phyloP scores from a whole-genome alignment of 2,329 filamentous ascomycete genomes.

The Xylaria sp. region DNA sequence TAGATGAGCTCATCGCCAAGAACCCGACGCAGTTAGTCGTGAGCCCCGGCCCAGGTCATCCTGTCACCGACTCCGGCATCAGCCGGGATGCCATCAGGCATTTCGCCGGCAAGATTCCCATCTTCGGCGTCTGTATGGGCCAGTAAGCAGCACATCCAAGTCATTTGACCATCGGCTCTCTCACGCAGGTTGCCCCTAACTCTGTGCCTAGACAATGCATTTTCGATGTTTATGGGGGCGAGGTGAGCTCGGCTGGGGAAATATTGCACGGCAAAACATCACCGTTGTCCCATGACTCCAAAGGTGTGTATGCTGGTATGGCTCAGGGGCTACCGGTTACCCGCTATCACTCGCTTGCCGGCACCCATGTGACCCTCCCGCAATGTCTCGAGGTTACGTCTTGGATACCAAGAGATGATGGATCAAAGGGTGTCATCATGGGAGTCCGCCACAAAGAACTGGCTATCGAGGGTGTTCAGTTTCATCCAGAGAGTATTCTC shows the following conservation, averaged over 20 bases:
- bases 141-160: slow-evolving; percentile 64
- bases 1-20: slow-evolving; percentile 81
- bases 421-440: slow-evolving; percentile 88
- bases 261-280: slow-evolving; percentile 98
- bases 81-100: slow-evolving; percentile 90
- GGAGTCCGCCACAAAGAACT: slow-evolving; percentile 92
- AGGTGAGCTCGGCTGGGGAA: slow-evolving; percentile 90
- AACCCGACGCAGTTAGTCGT: slow-evolving; percentile 93
- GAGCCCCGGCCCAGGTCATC: slow-evolving; percentile 94
- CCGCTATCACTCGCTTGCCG: slow-evolving; percentile 93
- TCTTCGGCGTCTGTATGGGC: slow-evolving; percentile 98
- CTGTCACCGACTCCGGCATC: slow-evolving; percentile 86
- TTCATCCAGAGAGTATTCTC: slow-evolving; percentile 96
- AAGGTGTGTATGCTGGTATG: slow-evolving; percentile 88
- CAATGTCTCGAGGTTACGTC: slow-evolving; percentile 87
- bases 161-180: background rate
- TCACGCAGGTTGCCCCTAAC: slow-evolving; percentile 24
- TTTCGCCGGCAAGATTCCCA: slow-evolving; percentile 92
- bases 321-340: slow-evolving; percentile 85
- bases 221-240: slow-evolving; percentile 89
- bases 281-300: slow-evolving; percentile 82
- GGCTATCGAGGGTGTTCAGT: slow-evolving; percentile 94
- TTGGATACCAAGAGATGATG: slow-evolving; percentile 80
- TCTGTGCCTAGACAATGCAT: slow-evolving; percentile 77
- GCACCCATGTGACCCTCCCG: slow-evolving; percentile 86